Conservation (phyloP, 2,329 filamentous ascomycete species). For the Fonsecaea erecta region DNA sequence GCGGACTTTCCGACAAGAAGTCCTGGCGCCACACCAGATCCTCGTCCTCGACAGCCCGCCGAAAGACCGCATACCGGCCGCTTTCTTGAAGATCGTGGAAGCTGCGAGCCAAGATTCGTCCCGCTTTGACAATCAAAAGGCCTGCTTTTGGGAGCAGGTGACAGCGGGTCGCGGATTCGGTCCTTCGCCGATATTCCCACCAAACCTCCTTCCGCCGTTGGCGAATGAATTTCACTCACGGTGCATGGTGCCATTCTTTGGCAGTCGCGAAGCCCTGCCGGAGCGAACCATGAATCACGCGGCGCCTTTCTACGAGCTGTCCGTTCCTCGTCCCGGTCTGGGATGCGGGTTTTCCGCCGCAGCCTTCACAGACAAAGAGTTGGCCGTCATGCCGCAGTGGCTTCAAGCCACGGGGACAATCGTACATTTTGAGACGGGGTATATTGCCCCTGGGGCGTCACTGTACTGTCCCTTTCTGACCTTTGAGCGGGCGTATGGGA, state of each 20-base stretch:
- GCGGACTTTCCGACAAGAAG: slow-evolving; percentile 28
- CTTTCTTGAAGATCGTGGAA: slow-evolving; percentile 25
- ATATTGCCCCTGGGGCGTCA: slow-evolving; percentile 23
- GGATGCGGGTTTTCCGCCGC: slow-evolving; percentile 31
- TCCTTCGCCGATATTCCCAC: slow-evolving; percentile 32
- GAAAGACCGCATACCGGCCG: slow-evolving; percentile 26
- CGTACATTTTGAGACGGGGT: slow-evolving; percentile 30
- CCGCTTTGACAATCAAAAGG: slow-evolving; percentile 28
- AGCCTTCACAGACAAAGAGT: slow-evolving; percentile 25
- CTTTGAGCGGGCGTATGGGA: slow-evolving; percentile 32
- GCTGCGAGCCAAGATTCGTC: slow-evolving; percentile 13
- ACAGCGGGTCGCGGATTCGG: slow-evolving; percentile 30
- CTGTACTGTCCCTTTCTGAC: slow-evolving; percentile 31
- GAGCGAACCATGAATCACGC: slow-evolving; percentile 19
- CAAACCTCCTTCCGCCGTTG: slow-evolving; percentile 32
- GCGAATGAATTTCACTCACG: slow-evolving; percentile 27
- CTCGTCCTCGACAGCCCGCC: slow-evolving; percentile 22
- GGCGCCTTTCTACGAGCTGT: slow-evolving; percentile 30
- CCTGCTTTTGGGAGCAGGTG: slow-evolving; percentile 27
- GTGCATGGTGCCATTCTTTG: slow-evolving; percentile 32
- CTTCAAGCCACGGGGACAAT: slow-evolving; percentile 30
- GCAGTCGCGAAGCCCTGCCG: slow-evolving; percentile 30
- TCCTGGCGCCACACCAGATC: slow-evolving; percentile 29
- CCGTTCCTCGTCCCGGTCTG: slow-evolving; percentile 27
- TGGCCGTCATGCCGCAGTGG: slow-evolving; percentile 28